Percentiles rank a stretch among this genome's conserved stretches.
These are phyloP conservation scores for Drechslera avenae DNA, from an alignment of 2,329 filamentous ascomycete species.

Conservation along the genomic window DNA sequence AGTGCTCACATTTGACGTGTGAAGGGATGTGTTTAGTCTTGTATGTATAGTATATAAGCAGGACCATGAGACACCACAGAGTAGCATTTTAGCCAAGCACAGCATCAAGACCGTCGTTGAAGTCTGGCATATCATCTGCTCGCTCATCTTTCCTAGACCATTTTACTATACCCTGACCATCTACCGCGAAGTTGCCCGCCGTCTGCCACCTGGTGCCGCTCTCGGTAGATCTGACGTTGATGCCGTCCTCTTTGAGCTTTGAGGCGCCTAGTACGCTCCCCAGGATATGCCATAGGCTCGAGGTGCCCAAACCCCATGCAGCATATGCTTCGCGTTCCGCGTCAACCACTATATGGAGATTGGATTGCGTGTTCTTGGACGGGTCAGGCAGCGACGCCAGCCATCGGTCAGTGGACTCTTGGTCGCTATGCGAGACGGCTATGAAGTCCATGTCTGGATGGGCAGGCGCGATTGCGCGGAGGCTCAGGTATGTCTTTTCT, in stretches of 20 bases:
- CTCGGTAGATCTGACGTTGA: slow-evolving; percentile 69
- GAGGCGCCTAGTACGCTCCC: slow-evolving; percentile 63
- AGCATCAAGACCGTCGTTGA: slow-evolving; percentile 53
- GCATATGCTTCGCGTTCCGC: slow-evolving; percentile 64
- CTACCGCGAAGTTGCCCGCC: slow-evolving; percentile 67
- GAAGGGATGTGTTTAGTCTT: no score
- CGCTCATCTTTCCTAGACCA: slow-evolving; percentile 58
- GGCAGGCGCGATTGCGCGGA: slow-evolving; percentile 33
- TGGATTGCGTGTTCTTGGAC: slow-evolving; percentile 51
- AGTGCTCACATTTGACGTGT: background rate
- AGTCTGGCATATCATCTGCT: slow-evolving; percentile 61
- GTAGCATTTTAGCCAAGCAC: slow-evolving; percentile 6
- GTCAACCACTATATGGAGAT: slow-evolving; percentile 66
- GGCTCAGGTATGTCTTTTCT: slow-evolving; percentile 64
- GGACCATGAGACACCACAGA: no score
- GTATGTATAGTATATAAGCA: no score
- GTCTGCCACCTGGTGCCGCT: slow-evolving; percentile 73
- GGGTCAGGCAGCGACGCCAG: slow-evolving; percentile 34
- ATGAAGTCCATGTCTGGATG: slow-evolving; percentile 39
- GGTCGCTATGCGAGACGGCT: slow-evolving; percentile 45
- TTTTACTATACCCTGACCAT: slow-evolving; percentile 57
- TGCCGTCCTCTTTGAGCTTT: slow-evolving; percentile 65
- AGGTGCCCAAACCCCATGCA: slow-evolving; percentile 68
- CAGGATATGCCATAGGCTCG: slow-evolving; percentile 66
- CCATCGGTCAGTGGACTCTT: slow-evolving; percentile 40